These are phyloP conservation scores for Neotropicomus parvogracilis DNA, from an alignment of 1,284 basidiomycete species.

Conservation along the genomic window DNA sequence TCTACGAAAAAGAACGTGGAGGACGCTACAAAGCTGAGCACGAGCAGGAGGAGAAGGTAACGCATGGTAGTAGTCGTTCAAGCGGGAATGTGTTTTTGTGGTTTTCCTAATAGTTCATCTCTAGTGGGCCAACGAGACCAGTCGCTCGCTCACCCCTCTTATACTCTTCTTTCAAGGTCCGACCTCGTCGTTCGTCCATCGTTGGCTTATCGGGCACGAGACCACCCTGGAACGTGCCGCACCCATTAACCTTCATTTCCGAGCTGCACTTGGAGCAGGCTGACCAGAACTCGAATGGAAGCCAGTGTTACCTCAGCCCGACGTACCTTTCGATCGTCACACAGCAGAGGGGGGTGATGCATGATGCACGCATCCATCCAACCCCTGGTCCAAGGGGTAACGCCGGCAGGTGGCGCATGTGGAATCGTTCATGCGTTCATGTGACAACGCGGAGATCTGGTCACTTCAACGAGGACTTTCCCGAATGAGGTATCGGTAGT, in stretches of 20 bases:
- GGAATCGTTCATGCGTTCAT: neutral
- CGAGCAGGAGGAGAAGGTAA: conserved; percentile 30
- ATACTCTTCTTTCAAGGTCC: conserved; percentile 28
- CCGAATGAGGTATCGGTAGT: conserved; percentile 13
- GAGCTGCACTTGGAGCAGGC: conserved; percentile 9
- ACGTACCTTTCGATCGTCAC: conserved; percentile 14
- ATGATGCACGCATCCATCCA: neutral
- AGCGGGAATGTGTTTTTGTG: conserved; percentile 1
- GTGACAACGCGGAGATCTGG: conserved; percentile 4
- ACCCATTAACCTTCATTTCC: conserved; percentile 23
- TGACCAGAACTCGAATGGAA: conserved; percentile 19
- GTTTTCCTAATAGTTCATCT: conserved; percentile 29
- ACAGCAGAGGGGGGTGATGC: neutral
- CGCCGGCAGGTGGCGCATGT: conserved; percentile 2
- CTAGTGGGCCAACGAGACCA: conserved; percentile 25
- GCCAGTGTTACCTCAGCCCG: conserved; percentile 7
- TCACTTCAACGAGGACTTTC: neutral
- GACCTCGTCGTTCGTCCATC: conserved; percentile 5
- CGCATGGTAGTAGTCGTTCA: conserved; percentile 17
- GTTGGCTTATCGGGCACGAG: conserved; percentile 20
- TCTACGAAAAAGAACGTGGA: conserved; percentile 34
- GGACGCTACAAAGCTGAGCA: conserved; percentile 29
- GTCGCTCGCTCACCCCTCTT: conserved; percentile 15
- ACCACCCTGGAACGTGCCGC: conserved; percentile 27
- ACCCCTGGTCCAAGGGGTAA: neutral